A percentile compares a stretch with the other conserved stretches of the same genome.
Conservation (phyloP, 176 grass and related monocot species). For the Ensete ventricosum region DNA sequence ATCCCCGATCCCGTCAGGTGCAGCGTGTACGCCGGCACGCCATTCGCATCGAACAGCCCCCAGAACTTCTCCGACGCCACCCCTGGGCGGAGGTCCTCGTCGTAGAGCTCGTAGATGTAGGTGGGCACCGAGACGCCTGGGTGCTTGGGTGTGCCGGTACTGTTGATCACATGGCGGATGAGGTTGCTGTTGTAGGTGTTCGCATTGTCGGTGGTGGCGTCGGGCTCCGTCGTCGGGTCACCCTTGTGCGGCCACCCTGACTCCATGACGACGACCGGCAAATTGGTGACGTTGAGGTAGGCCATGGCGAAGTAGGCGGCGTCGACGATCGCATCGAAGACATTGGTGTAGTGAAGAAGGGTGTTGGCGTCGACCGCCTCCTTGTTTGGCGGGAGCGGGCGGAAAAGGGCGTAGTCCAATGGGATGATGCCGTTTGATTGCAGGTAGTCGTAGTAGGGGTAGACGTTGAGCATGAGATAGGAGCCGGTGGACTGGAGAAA, state of each 20-base stretch:
- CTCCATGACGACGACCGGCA: conserved; percentile 82
- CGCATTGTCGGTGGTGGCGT: conserved; percentile 82
- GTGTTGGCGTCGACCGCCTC: conserved; percentile 98
- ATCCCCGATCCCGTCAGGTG: conserved; percentile 74
- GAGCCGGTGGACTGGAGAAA: conserved; percentile 81
- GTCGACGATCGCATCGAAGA: conserved; percentile 85
- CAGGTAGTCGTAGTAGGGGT: conserved; percentile 99
- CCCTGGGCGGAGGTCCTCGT: conserved; percentile 68
- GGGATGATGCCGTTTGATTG: conserved; percentile 93
- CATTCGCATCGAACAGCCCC: conserved; percentile 83
- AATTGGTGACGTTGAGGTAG: conserved; percentile 87
- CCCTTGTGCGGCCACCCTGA: conserved; percentile 98
- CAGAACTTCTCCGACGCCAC: conserved; percentile 69
- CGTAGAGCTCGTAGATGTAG: conserved; percentile 89
- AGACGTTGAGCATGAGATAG: conserved; percentile 90
- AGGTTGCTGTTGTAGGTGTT: conserved; percentile 96
- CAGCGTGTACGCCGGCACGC: conserved; percentile 72
- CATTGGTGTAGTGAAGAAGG: conserved; percentile 93
- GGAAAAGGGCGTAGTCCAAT: conserved; percentile 88
- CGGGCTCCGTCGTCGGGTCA: conserved; percentile 56
- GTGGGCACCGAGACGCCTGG: conserved; percentile 75
- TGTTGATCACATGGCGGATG: conserved; percentile 88
- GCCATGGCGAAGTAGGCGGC: conserved; percentile 95
- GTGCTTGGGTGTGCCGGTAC: conserved; percentile 93
- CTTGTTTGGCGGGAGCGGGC: conserved; percentile 86